Evolutionary conservation across 495 filamentous ascomycete genomes (phyloP), one percentile per base, ranked within the genome.

Genomic region (Aspergillus nidulans): DNA sequence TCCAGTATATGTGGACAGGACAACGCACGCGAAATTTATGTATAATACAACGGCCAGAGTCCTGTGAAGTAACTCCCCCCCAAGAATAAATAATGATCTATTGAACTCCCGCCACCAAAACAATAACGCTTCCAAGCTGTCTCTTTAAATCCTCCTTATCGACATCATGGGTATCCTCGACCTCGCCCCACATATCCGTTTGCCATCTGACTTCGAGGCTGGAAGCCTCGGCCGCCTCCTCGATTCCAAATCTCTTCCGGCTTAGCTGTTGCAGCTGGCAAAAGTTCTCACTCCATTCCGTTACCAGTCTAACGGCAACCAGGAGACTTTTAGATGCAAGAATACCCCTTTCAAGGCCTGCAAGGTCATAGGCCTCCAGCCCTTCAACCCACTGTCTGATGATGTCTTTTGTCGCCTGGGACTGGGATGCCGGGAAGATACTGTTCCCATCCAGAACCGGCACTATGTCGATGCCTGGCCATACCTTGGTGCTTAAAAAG

Each of bases 151-250:
- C 94, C 72, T 95, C 94, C 69, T 84, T 90, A 63, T 96, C 86
- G 2, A 98, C 94, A 82, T 98, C 94, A 72, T 98, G 95, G 38
- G 91, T 95, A 73, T 98, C 94, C 71, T 98, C 95, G 3, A 98
- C 94, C 75, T 95, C 91, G 1, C 94, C 94, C 91, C 94, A 97
- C 73, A 84, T 80, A 15, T 82, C 74, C 5, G 87, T 95, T 80
- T 98, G 94, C 86, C 89, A 97, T 58, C 79, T 77, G 16, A 96
- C 90, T 77, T 98, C 94, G 19, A 94, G 59, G 58, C 82, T 95
- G 4, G 85, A 85, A 21, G 90, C 84, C 68, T 82, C 74, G 3
- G 89, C 84, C 15, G 91, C 92, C 65, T 95, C 72, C 44, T 79
- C 71, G 19, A 79, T 69, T 16, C 79, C 79, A 52, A 83, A 81